phyloP scores from a whole-genome alignment of 257 asterid genomes.

The Nicotiana attenuata region DNA sequence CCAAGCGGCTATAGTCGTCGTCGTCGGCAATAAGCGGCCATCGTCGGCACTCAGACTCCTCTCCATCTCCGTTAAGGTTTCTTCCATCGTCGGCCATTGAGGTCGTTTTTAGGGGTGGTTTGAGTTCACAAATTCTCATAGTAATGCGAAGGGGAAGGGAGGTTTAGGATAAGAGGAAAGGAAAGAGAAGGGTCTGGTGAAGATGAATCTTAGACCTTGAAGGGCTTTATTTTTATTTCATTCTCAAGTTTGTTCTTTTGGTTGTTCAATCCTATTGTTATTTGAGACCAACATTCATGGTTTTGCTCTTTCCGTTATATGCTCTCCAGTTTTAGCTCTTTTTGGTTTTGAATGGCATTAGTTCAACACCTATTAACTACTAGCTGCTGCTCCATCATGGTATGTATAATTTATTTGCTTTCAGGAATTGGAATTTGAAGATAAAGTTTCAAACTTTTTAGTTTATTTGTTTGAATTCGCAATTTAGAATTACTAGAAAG shows the following conservation, averaged over 20 bases:
- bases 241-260: background rate
- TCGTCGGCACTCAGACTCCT: no score
- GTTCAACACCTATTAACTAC: constrained; percentile 19
- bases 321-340: background rate
- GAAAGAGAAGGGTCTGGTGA: background rate
- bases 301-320: background rate
- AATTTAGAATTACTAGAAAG: background rate
- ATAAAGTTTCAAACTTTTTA: no score
- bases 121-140: no score
- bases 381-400: constrained; percentile 28
- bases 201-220: background rate
- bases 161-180: background rate
- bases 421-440: no score
- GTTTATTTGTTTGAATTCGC: no score
- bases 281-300: background rate
- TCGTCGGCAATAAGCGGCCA: no score
- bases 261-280: background rate
- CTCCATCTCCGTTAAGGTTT: no score
- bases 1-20: no score
- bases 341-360: constrained; percentile 18
- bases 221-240: background rate
- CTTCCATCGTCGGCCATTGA: no score
- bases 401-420: no score
- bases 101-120: no score
- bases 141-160: no score